Conservation (phyloP, 2,329 filamentous ascomycete species). For the Colletotrichum musicola region DNA sequence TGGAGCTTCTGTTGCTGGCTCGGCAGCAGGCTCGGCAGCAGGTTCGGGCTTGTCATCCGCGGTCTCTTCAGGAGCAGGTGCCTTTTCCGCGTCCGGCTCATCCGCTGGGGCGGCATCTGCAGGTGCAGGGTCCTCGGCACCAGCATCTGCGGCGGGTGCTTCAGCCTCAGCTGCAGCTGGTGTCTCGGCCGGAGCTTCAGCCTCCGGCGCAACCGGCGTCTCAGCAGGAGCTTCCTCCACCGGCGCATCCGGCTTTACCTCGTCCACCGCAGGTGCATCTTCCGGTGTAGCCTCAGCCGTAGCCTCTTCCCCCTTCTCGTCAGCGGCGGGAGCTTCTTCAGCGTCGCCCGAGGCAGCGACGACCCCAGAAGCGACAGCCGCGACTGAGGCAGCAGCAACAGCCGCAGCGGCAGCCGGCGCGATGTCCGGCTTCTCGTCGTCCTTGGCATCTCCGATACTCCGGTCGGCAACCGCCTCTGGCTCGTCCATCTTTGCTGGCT, state of each 20-base stretch:
- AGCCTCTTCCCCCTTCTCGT: neutral
- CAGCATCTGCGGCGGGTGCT: neutral
- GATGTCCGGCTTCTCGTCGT: constrained; percentile 9
- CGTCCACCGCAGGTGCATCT: neutral
- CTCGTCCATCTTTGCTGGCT: constrained; percentile 23
- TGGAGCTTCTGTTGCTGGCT: neutral
- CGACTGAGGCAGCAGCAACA: neutral
- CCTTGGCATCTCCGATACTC: constrained; percentile 5
- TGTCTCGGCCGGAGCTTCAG: neutral
- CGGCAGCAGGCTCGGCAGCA: constrained; percentile 7
- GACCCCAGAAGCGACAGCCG: neutral
- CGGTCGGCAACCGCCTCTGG: constrained; percentile 6
- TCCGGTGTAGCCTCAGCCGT: neutral
- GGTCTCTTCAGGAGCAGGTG: neutral
- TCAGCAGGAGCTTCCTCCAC: neutral
- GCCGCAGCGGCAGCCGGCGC: constrained; percentile 11
- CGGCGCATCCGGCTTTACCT: neutral
- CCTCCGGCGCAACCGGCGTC: neutral
- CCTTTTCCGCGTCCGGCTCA: neutral
- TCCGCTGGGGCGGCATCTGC: neutral
- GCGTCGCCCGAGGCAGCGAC: neutral
- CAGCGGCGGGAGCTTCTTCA: neutral
- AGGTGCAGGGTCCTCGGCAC: neutral
- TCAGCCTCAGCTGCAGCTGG: neutral
- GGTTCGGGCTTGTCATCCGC: constrained; percentile 8